phyloP scores from a whole-genome alignment of 257 asterid genomes.

The Apocynum venetum region DNA sequence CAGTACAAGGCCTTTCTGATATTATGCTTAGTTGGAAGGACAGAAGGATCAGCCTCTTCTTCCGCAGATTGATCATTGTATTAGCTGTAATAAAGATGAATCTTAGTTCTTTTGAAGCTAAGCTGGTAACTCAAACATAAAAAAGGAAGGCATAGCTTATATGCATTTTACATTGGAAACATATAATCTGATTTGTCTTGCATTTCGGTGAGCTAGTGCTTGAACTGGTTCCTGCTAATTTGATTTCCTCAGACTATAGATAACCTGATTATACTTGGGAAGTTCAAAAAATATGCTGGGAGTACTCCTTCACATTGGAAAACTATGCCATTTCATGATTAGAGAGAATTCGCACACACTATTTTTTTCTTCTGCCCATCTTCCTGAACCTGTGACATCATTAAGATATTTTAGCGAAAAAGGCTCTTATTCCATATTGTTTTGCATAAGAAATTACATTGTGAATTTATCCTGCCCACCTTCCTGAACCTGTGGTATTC shows the following conservation, averaged over 20 bases:
- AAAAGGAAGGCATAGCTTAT: background rate
- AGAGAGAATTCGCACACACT: background rate
- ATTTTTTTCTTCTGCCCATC: background rate
- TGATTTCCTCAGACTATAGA: background rate
- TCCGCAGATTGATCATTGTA: slow-evolving; percentile 24
- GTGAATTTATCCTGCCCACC: background rate
- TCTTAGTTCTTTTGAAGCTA: background rate
- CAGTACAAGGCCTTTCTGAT: slow-evolving; percentile 50
- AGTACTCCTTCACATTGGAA: background rate
- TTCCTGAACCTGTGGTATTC: background rate
- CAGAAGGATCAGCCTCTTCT: slow-evolving; percentile 39
- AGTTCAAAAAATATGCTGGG: background rate
- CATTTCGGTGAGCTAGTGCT: background rate
- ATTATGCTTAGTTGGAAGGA: slow-evolving; percentile 49
- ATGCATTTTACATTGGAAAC: background rate
- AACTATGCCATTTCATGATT: background rate
- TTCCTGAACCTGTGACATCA: too few relatives aligned
- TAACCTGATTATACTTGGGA: background rate
- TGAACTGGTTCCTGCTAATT: background rate
- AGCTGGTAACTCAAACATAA: background rate
- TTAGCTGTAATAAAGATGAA: background rate
- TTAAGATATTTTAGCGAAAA: too few relatives aligned
- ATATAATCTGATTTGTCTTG: background rate
- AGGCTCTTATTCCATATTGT: too few relatives aligned
- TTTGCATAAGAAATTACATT: too few relatives aligned